Evolutionary conservation across 108 stramenopile genomes (phyloP).

Genomic region (Pseudonitzschia pungens): DNA sequence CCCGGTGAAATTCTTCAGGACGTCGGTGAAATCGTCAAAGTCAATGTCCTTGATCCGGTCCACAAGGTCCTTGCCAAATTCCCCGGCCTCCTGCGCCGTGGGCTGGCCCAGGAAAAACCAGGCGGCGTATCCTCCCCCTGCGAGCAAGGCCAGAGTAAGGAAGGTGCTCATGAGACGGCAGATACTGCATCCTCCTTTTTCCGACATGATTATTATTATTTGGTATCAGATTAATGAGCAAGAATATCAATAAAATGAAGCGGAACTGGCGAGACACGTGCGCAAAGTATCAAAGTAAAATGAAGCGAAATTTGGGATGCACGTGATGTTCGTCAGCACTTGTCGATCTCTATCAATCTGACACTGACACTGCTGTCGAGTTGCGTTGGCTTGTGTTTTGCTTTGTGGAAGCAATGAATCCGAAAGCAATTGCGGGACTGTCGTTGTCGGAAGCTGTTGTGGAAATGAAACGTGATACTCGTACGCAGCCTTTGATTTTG

Average conservation of each 20-base stretch:
- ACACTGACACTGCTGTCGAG: no score
- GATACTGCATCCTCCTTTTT: constrained; percentile 16
- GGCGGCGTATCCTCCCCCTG: constrained; percentile 26
- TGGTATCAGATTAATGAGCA: not conserved
- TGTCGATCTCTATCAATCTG: no score
- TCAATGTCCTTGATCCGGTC: constrained; percentile 22
- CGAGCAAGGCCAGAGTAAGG: constrained; percentile 32
- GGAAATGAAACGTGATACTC: no score
- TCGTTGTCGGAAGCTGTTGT: no score
- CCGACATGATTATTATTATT: constrained; percentile 8
- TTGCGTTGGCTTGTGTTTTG: no score
- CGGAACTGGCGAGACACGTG: not conserved
- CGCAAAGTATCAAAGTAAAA: no score
- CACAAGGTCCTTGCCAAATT: constrained; percentile 15
- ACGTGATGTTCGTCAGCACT: no score
- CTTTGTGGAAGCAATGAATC: no score
- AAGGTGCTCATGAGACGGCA: constrained; percentile 21
- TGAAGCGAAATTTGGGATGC: no score
- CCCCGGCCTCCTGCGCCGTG: not conserved
- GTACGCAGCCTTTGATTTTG: no score
- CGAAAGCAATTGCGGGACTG: no score
- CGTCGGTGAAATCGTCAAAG: constrained; percentile 46
- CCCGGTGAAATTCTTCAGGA: constrained; percentile 17
- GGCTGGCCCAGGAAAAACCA: constrained; percentile 44
- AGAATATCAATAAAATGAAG: not conserved